A percentile compares a stretch with the other conserved stretches of the same genome.
These are phyloP conservation scores for Oryza glaberrima DNA, from an alignment of 176 grass and related monocot species.

Conservation along the genomic window DNA sequence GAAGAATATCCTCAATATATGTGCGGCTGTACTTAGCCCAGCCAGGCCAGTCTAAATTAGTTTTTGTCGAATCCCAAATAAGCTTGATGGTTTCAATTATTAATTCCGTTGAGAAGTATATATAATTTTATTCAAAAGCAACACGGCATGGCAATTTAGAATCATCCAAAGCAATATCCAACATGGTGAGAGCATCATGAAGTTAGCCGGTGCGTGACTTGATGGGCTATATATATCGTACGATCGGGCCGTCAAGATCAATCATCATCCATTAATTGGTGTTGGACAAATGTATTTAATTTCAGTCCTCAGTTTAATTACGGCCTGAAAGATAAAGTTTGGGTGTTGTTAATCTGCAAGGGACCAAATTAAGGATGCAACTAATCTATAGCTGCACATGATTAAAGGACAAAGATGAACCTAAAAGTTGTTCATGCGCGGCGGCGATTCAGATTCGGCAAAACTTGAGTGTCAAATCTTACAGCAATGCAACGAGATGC, in stretches of 20 bases:
- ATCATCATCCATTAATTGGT: conserved; percentile 22
- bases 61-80: not conserved
- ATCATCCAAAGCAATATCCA: not conserved
- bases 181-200: conserved; percentile 15
- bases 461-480: not conserved
- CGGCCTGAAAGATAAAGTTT: not conserved
- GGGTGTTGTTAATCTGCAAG: too few relatives aligned
- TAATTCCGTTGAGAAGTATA: not conserved
- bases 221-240: too few relatives aligned
- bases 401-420: not conserved
- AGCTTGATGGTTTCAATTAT: not conserved
- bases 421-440: conserved; percentile 4
- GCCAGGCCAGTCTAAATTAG: too few relatives aligned
- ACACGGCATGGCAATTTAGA: not conserved
- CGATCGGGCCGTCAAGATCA: conserved; percentile 23
- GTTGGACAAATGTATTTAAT: not conserved
- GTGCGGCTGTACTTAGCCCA: not conserved
- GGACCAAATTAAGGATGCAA: too few relatives aligned
- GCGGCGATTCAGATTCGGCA: not conserved
- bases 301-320: too few relatives aligned
- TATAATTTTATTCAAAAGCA: not conserved
- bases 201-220: not conserved
- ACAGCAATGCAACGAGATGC: too few relatives aligned
- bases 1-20: not conserved
- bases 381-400: not conserved